Conservation (phyloP, 768 basidiomycete genomes). For the Pisolithus orientalis region DNA sequence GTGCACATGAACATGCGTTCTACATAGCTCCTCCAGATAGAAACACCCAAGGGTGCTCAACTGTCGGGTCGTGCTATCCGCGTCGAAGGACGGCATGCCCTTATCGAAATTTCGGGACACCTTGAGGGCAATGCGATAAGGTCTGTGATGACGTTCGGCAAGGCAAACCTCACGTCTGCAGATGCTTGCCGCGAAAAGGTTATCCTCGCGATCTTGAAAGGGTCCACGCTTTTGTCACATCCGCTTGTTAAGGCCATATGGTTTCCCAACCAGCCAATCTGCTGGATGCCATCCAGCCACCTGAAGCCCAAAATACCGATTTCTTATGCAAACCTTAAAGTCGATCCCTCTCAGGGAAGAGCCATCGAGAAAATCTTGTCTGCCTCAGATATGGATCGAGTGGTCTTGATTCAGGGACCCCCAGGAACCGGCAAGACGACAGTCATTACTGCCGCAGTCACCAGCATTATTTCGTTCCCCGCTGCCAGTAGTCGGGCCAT, state of each 20-base stretch:
- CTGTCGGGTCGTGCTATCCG: conserved; percentile 17
- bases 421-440: conserved; percentile 29
- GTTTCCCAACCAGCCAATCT: conserved; percentile 13
- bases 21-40: conserved; percentile 16
- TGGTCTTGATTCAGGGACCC: conserved; percentile 24
- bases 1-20: not conserved
- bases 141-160: conserved; percentile 46
- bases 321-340: too few species aligned
- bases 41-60: not conserved
- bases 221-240: conserved; percentile 10
- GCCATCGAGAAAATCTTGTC: conserved; percentile 28
- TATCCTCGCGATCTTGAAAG: conserved; percentile 19
- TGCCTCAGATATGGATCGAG: conserved; percentile 9
- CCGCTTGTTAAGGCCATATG: conserved; percentile 25
- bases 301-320: not conserved
- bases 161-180: conserved; percentile 49
- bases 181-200: conserved; percentile 29
- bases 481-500: conserved; percentile 28
- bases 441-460: conserved; percentile 33
- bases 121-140: conserved; percentile 12
- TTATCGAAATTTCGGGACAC: conserved; percentile 21
- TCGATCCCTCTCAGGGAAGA: conserved; percentile 21
- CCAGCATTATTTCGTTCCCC: conserved; percentile 35
- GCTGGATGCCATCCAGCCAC: conserved; percentile 9
- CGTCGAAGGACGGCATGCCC: conserved; percentile 33